Evolutionary conservation across 2,329 filamentous ascomycete genomes (phyloP), one percentile per base, ranked within the genome.

Genomic region (Trichoderma sp.): DNA sequence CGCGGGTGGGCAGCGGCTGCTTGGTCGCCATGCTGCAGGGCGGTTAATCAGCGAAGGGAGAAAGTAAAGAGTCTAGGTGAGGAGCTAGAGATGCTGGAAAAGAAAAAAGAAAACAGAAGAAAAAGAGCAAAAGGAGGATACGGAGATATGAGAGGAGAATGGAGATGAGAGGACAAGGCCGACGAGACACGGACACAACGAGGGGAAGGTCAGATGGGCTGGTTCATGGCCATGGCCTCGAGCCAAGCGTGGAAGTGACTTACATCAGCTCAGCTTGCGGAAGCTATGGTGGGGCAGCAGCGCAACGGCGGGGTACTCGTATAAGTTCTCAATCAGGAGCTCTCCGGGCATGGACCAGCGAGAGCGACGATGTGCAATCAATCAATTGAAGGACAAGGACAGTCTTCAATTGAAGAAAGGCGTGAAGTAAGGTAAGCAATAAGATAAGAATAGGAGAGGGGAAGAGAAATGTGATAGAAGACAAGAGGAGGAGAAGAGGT

Each of bases 1-100:
- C 88, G 69, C 92, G 85, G 47, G 80, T 79, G 60, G 85, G 82
- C 59, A 86, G 67, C 17, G 58, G 34, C 50, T 62, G 68, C 68
- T 78, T 72, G 64, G 74, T 73, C 66, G 75, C 72, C 76, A 78
- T 78, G 65, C 48, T 61, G 57, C 56, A n/a, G 30, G 55, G 14
- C 43, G 30, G 43, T 15, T 21, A 30, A 51, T 57, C 44, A 58
- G 62, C 52, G 24, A 58, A 39, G 12, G 34, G 34, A 3, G 3
- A 24, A 24, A 14, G 12, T 10, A 39, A 39, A 39, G 12, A 14
- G 34, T 39, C 43, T 57, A 15, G 41, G 24, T 19, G 24, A 41
- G 48, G 43, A 28, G 60, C 39, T 58, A 44, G 34, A 14, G 19
- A 64, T 48, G 41, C 51, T 57, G 51, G 2, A 19, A 21, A 30